A percentile compares a stretch with the other conserved stretches of the same genome.
Conservation (phyloP, 2,329 filamentous ascomycete genomes). For the Stromatinia cepivora region DNA sequence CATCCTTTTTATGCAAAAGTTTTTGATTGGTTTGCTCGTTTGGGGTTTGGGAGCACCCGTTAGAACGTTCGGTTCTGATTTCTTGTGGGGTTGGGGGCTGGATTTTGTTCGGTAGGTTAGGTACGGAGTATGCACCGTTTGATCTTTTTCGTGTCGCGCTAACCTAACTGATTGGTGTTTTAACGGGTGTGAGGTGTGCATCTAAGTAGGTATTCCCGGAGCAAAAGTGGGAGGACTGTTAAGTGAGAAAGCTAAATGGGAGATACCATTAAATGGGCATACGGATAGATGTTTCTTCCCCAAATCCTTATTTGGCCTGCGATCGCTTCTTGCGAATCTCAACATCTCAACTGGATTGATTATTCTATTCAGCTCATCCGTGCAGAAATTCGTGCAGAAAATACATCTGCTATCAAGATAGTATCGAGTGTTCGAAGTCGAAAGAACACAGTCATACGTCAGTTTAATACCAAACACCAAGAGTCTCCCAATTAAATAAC, state of each 20-base stretch:
- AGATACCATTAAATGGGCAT: neutral
- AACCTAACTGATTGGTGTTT: no score
- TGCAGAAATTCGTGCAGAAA: slow-evolving; percentile 1
- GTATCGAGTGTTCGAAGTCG: neutral
- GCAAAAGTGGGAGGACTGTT: neutral
- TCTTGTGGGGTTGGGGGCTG: slow-evolving; percentile 1
- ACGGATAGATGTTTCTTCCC: neutral
- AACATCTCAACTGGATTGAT: neutral
- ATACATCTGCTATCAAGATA: neutral
- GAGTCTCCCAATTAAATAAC: neutral
- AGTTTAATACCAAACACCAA: neutral
- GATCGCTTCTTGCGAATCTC: neutral
- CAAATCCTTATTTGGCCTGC: neutral
- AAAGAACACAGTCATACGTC: neutral
- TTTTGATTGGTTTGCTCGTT: neutral
- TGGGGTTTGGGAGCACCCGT: neutral
- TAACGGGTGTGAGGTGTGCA: no score
- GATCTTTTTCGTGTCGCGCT: neutral
- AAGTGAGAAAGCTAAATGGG: neutral
- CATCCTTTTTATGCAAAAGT: neutral
- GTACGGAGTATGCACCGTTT: neutral
- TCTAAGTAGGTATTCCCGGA: no score
- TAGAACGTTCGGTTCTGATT: neutral
- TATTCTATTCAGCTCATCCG: neutral
- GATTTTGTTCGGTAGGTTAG: neutral